Base-by-base conservation (phyloP, 768 basidiomycete genomes). In the Russula virescens region DNA sequence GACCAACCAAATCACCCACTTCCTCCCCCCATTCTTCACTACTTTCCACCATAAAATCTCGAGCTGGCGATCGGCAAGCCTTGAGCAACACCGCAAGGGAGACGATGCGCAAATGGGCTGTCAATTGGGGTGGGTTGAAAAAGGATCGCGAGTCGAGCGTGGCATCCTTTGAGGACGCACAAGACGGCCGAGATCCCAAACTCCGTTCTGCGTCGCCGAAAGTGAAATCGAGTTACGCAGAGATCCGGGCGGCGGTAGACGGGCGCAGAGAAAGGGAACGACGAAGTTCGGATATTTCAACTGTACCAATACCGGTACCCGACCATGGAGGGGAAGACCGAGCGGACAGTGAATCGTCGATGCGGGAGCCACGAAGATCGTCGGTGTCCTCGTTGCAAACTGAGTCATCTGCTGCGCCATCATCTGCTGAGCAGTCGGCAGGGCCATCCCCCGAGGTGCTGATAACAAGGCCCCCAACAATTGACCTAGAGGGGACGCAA, bases 71-170 rank as follows among this genome's bases (percentile, higher is more conserved):
- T 73, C 95, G 93, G 71, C 89, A 94, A 72, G 89, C 90, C 8
- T 76, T 95, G 48, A 87, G 85, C 66, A 87, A 89, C 68, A 84
- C 89, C 0, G 91, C 94, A 14, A 89, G 88, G 71, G 95, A 97
- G 70, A 82, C 89, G 10, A 87, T 97, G 80, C 85, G 88, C 62
- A 96, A 96, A 71, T 96, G 93, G 93, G 87, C 93, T 25, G 86
- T 85, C 28, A 91, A 85, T 61, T 94, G 91, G 88, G 77, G 82
- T 50, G 79, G 79, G 14, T 69, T 85, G 72, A 84, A 80, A 75
- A 86, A 83, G 72, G 84, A 86, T 35, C 65, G 49, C 26, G 60
- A 72, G 54, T n/a, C 53, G 23, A 28, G 11, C n/a, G 47, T 23
- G 9, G 42, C 52, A 45, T 45, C 53, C 25, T 52, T 54, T 62